phyloP scores from a whole-genome alignment of 2,329 filamentous ascomycete species.

The Epichloe elymi region DNA sequence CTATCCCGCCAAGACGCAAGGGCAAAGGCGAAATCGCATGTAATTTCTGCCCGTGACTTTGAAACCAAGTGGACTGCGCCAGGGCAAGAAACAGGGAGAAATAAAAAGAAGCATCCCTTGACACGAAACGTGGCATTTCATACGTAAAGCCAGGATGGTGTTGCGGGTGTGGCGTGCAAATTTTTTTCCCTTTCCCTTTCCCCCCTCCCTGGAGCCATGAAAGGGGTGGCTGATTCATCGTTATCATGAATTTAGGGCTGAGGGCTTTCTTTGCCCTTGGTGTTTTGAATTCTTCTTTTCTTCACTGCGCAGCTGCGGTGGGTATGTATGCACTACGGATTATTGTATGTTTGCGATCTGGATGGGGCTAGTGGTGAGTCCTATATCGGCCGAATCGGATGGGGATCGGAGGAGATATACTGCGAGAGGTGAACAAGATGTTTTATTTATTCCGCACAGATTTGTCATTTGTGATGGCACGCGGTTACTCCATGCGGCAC shows the following conservation, averaged over 20 bases:
- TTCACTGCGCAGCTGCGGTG: no score
- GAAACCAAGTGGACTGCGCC: neutral
- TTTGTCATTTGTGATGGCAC: no score
- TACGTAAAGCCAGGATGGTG: neutral
- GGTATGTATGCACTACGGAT: no score
- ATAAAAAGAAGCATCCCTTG: neutral
- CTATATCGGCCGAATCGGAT: neutral
- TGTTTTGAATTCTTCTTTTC: neutral
- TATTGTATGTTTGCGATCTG: neutral
- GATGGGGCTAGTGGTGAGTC: neutral
- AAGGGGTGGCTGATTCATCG: neutral
- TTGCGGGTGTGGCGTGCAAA: neutral
- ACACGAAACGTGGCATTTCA: neutral
- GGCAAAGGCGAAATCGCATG: neutral
- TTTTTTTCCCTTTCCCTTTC: no score
- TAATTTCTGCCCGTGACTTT: neutral
- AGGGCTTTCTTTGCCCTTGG: neutral
- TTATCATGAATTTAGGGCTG: neutral
- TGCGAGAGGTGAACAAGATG: neutral
- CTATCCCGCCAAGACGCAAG: neutral
- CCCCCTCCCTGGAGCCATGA: neutral
- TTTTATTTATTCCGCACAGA: neutral
- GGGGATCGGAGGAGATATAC: neutral
- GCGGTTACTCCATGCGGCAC: no score
- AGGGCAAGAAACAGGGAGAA: neutral